Evolutionary conservation across 306 rosid genomes (phyloP), one percentile per base, ranked within the genome.

Genomic region (Fragaria nilgerrensis): DNA sequence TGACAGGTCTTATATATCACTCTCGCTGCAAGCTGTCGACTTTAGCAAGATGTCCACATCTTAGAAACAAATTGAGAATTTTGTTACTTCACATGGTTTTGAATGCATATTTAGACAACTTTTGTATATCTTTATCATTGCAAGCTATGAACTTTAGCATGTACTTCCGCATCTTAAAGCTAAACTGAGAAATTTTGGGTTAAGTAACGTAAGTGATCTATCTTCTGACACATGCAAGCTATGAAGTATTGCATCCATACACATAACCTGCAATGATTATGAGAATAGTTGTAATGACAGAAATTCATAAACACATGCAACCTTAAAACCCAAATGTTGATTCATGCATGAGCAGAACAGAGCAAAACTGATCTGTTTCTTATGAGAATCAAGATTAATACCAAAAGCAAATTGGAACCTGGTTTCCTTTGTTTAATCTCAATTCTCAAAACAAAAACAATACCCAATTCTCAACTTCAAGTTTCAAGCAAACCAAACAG

Each of bases 381-480:
- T 10, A 17, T 25, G 29, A 71, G 44, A 71, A 29, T 17, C 25
- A 29, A 20, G 62, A 19, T 41, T 20, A 68, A 11, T 0, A 41
- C 52, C 9, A 39, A 20, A n/a, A 45, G 11, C 17, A 15, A 58
- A 23, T 10, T 6, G 7, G 19, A 23, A 48, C 34, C 6, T 17
- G 29, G 14, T 37, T 37, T 17, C 17, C 20, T 14, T 47, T 70
- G 58, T 45, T 27, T 25, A 3, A 15, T 25, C 56, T 3, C 39
- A 47, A 14, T 22, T 17, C 34, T 61, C 19, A 65, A 3, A 3
- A 65, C 12, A 65, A 65, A 65, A 44, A 10, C 25, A 41, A 12
- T 13, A 44, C 69, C 70, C 43, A 74, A 41, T 74, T 74, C 44
- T 64, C 69, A 25, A 45, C 4, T 52, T 34, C 44, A 75, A 75